Base-by-base conservation (phyloP, 2,329 filamentous ascomycete genomes). In the Sporothrix curviconia region DNA sequence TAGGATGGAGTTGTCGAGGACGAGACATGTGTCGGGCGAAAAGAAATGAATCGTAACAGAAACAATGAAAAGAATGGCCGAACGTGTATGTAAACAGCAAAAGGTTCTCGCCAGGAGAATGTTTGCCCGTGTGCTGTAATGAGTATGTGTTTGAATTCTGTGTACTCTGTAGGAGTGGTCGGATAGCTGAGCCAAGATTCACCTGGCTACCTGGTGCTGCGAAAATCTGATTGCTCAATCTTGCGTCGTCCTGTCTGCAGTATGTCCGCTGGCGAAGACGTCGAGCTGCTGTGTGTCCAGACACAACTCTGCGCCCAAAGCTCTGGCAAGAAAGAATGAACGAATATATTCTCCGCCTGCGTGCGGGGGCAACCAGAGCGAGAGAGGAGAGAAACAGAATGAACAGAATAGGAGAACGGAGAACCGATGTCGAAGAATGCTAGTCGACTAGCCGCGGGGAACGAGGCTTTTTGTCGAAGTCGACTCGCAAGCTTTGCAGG, bases 21-120 rank as follows among this genome's bases (percentile, higher is more conserved):
- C 52, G 52, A 55, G 52, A 55, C 40, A 46, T 55, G 52, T 46
- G 52, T 44, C 52, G 37, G 36, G 28, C 19, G 19, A 36, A 52
- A 40, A n/a, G 19, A 47, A 32, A 37, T 32, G 46, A 22, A 34
- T 47, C 28, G 44, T 34, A 47, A 32, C 28, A n/a, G n/a, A n/a
- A n/a, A n/a, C n/a, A n/a, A n/a, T n/a, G n/a, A n/a, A n/a, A n/a
- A n/a, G n/a, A n/a, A n/a, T n/a, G n/a, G n/a, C n/a, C 36, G 36
- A 37, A 37, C 7, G 11, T 32, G 28, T 32, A 17, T 36, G 19
- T 36, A 42, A 36, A 17, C 24, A 25, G 34, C 25, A 28, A 8
- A 14, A 24, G 36, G 7, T 40, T 40, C 36, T 42, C 37, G 17
- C 50, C n/a, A 53, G n/a, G 50, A 53, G 50, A 53, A 32, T 37